A percentile compares a stretch with the other conserved stretches of the same genome.
These are phyloP conservation scores for Cryptosporidium parvum DNA, from an alignment of 169 alveolate species.

Conservation along the genomic window DNA sequence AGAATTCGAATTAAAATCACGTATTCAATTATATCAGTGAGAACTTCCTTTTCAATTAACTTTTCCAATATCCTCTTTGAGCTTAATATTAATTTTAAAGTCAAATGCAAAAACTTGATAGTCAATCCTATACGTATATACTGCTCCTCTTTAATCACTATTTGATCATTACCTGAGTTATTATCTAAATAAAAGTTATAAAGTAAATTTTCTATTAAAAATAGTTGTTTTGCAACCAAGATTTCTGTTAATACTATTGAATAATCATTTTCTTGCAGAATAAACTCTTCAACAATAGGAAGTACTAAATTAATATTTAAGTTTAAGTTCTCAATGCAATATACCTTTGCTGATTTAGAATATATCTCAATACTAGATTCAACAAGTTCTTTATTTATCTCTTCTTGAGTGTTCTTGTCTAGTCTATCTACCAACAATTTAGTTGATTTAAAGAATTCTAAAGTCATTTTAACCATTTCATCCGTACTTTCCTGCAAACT, in stretches of 20 bases:
- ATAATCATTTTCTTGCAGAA: neutral
- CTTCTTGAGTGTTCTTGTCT: neutral
- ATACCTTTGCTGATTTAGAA: neutral
- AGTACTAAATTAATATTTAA: neutral
- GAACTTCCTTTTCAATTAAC: neutral
- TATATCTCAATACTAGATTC: neutral
- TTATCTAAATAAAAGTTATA: neutral
- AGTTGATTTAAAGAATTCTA: constrained; percentile 7
- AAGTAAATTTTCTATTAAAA: constrained; percentile 18
- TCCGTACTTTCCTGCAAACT: neutral
- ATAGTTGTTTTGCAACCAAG: neutral
- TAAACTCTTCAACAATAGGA: neutral
- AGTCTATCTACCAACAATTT: neutral
- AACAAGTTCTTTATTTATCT: neutral
- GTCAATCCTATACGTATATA: neutral
- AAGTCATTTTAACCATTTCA: neutral
- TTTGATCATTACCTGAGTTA: neutral
- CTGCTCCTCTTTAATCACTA: neutral
- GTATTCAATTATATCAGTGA: neutral
- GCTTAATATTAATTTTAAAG: constrained; percentile 9
- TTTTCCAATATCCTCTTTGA: constrained; percentile 1
- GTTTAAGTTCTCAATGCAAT: neutral
- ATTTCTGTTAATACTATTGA: neutral
- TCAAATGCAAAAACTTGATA: constrained; percentile 16
- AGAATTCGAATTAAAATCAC: constrained; percentile 9